Percentiles rank a stretch among this genome's conserved stretches.
phyloP scores from a whole-genome alignment of 495 filamentous ascomycete genomes.

The Trichocladium antarcticum region DNA sequence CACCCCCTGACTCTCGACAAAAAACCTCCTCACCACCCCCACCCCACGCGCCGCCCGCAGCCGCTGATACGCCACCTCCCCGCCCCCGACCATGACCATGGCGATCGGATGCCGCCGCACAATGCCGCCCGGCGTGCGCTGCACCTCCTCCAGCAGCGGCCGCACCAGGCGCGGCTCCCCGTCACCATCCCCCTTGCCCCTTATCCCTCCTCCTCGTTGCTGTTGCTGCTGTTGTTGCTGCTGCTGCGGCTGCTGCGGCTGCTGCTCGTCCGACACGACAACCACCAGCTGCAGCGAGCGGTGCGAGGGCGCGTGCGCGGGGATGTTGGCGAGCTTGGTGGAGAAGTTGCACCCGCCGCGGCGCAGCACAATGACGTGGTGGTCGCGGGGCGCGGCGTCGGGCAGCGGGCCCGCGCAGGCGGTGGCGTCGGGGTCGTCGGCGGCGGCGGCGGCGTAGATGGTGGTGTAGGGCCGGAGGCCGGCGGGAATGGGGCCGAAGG shows the following conservation, averaged over 20 bases:
- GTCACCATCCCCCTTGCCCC: conserved; percentile 11
- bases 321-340: conserved; percentile 73
- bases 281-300: conserved; percentile 65
- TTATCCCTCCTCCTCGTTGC: conserved; percentile 37
- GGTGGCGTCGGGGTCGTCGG: too few species aligned
- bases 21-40: conserved; percentile 66
- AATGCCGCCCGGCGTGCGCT: conserved; percentile 61
- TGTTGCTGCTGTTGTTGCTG: too few species aligned
- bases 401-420: conserved; percentile 56
- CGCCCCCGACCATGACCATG: conserved; percentile 78
- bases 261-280: conserved; percentile 64
- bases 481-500: conserved; percentile 19
- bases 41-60: conserved; percentile 50
- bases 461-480: conserved; percentile 49
- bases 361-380: conserved; percentile 73
- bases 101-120: conserved; percentile 60
- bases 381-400: conserved; percentile 45
- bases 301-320: conserved; percentile 53
- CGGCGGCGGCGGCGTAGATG: conserved; percentile 56
- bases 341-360: conserved; percentile 79
- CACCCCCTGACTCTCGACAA: conserved; percentile 69
- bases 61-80: conserved; percentile 53
- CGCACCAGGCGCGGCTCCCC: conserved; percentile 29
- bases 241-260: too few species aligned
- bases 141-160: conserved; percentile 66